Evolutionary conservation across 1,284 basidiomycete genomes (phyloP), one percentile per base, ranked within the genome.

Genomic region (Phylloporus gajari): DNA sequence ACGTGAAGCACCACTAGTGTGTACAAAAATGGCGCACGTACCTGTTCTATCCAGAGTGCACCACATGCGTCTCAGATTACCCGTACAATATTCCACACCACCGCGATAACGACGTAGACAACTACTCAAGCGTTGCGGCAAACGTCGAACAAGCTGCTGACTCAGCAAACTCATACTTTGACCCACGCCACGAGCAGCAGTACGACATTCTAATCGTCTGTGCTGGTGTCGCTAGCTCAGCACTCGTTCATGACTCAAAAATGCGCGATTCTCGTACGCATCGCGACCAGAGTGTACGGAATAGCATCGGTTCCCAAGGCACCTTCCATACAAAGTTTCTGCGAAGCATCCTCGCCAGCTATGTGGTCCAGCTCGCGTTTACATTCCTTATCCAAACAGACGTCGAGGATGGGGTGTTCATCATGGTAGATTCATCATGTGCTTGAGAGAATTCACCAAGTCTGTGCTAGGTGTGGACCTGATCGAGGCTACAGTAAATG

Each of bases 341-440:
- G n/a, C n/a, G n/a, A n/a, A n/a, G n/a, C n/a, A n/a, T n/a, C n/a
- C n/a, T n/a, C n/a, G n/a, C n/a, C n/a, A n/a, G n/a, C n/a, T n/a
- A n/a, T n/a, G n/a, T n/a, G n/a, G n/a, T n/a, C n/a, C n/a, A n/a
- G n/a, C 71, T 85, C 98, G 62, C 51, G 95, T 97, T 38, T 92
- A 93, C 72, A 97, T 98, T 73, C 96, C 96, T 2, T 99, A 99
- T 82, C 96, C 97, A 1, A 85, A 87, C n/a, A 84, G 85, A 25
- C 84, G 90, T 71, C 87, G 91, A 76, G 92, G 97, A 1, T 86
- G 96, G 69, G 92, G 91, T 73, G 99, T 99, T 84, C 97, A 99
- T 85, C 97, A 99, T 81, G 97, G 97, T n/a, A 88, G 91, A 69
- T 97, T 99, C 77, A 91, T 99, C 73, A 92, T 94, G 87, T 88